Evolutionary conservation across 1,139 yeast genomes (phyloP).

Genomic region (Suhomyces terraborum): DNA sequence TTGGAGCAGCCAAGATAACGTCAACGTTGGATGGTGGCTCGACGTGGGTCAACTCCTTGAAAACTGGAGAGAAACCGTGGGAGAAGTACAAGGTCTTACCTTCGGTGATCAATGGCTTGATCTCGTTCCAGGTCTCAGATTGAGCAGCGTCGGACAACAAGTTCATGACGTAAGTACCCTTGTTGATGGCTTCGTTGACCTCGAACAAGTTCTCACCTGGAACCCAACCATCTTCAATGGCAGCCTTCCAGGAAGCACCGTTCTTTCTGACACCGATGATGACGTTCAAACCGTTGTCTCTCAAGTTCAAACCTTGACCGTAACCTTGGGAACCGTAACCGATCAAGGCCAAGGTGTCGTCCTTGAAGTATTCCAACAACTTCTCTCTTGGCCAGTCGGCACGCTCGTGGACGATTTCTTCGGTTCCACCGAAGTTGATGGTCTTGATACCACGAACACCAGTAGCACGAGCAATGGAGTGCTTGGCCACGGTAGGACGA

Average conservation of each 20-base stretch:
- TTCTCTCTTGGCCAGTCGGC: slow-evolving; percentile 99
- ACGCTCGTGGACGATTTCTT: slow-evolving; percentile 96
- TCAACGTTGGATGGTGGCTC: slow-evolving; percentile 94
- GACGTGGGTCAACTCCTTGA: slow-evolving; percentile 95
- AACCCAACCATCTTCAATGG: slow-evolving; percentile 99
- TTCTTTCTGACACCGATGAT: slow-evolving; percentile 97
- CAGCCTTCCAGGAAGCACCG: slow-evolving; percentile 99
- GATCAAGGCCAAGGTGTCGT: slow-evolving; percentile 94
- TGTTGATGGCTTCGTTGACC: slow-evolving; percentile 86
- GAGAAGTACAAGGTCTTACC: slow-evolving; percentile 98
- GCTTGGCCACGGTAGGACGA: slow-evolving; percentile 47
- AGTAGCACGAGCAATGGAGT: slow-evolving; percentile 39
- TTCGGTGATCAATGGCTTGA: slow-evolving; percentile 91
- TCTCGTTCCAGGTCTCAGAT: slow-evolving; percentile 91
- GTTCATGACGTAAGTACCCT: slow-evolving; percentile 96
- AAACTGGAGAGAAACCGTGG: slow-evolving; percentile 99
- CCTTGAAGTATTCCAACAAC: slow-evolving; percentile 92
- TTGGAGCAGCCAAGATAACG: slow-evolving; percentile 98
- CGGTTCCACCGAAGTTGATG: slow-evolving; percentile 95
- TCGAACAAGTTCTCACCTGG: slow-evolving; percentile 98
- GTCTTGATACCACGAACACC: slow-evolving; percentile 91
- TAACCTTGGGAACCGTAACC: slow-evolving; percentile 99
- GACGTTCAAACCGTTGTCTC: slow-evolving; percentile 98
- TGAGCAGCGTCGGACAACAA: slow-evolving; percentile 98
- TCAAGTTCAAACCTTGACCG: slow-evolving; percentile 98